These are phyloP conservation scores for Eutypa lata DNA, from an alignment of 2,329 filamentous ascomycete genomes.

Conservation along the genomic window DNA sequence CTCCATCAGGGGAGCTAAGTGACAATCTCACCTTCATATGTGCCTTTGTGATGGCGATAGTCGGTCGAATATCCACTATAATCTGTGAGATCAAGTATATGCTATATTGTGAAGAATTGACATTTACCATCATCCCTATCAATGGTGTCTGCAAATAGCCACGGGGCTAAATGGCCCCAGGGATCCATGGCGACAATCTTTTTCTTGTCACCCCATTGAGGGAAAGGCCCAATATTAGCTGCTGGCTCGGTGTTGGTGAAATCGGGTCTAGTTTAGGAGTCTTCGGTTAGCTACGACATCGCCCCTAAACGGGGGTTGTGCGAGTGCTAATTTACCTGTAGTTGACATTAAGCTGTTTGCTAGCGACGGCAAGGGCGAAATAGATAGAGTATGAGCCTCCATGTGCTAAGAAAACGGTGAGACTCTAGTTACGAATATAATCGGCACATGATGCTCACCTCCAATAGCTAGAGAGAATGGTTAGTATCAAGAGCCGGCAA, in stretches of 20 bases:
- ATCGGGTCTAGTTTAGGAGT: constrained; percentile 43
- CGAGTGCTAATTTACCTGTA: constrained; percentile 54
- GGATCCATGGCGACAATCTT: constrained; percentile 99
- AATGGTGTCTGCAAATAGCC: constrained; percentile 77
- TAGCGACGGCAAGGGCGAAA: constrained; percentile 87
- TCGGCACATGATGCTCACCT: constrained; percentile 39
- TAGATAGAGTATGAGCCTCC: constrained; percentile 96
- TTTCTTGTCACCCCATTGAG: constrained; percentile 82
- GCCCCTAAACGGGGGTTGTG: not conserved
- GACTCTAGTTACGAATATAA: not conserved
- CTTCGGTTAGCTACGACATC: constrained; percentile 7
- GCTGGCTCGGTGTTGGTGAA: constrained; percentile 86
- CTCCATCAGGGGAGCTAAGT: not conserved
- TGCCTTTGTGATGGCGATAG: constrained; percentile 86
- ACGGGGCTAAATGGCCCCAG: constrained; percentile 81
- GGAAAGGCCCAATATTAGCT: constrained; percentile 82
- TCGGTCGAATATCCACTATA: constrained; percentile 77
- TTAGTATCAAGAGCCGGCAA: constrained; percentile 14
- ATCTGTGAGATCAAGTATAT: constrained; percentile 7
- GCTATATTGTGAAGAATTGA: not conserved
- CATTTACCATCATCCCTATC: constrained; percentile 64
- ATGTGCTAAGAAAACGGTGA: constrained; percentile 28
- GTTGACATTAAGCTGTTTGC: constrained; percentile 79
- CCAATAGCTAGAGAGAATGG: constrained; percentile 45
- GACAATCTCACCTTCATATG: constrained; percentile 69